Evolutionary conservation across 805 yeast genomes (phyloP).

Genomic region (Myxozyma geophila): DNA sequence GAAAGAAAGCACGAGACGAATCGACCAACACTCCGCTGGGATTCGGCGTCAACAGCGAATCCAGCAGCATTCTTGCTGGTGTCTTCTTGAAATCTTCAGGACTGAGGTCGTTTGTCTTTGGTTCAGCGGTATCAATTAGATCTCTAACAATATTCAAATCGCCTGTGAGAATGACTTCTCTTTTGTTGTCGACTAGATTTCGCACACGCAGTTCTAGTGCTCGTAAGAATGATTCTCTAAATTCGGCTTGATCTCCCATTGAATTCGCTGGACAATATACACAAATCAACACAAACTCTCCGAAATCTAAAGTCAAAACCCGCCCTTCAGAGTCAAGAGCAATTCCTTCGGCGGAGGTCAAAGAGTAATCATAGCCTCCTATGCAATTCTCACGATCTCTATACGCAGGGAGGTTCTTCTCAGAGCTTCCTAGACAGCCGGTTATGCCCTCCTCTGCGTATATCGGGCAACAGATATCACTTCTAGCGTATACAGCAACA

Average conservation of each 20-base stretch:
- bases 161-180: slow-evolving; percentile 80
- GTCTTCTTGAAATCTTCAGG: slow-evolving; percentile 33
- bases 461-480: slow-evolving; percentile 46
- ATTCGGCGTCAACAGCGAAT: slow-evolving; percentile 28
- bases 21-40: slow-evolving; percentile 31
- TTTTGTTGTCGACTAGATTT: slow-evolving; percentile 59
- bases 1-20: slow-evolving; percentile 54
- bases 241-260: slow-evolving; percentile 61
- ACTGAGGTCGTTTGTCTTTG: slow-evolving; percentile 47
- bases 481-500: slow-evolving; percentile 78
- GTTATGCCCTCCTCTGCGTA: slow-evolving; percentile 91
- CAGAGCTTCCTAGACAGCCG: slow-evolving; percentile 54
- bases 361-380: slow-evolving; percentile 36
- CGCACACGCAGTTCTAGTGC: slow-evolving; percentile 65
- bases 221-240: slow-evolving; percentile 61
- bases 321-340: slow-evolving; percentile 84
- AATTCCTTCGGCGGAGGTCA: slow-evolving; percentile 46
- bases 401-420: slow-evolving; percentile 34
- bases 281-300: slow-evolving; percentile 52
- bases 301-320: slow-evolving; percentile 72
- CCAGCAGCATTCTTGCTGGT: slow-evolving; percentile 25
- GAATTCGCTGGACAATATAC: slow-evolving; percentile 94
- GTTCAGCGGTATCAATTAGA: slow-evolving; percentile 80
- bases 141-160: slow-evolving; percentile 85
- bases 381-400: slow-evolving; percentile 40